Evolutionary conservation across 345 rosid genomes (phyloP), one percentile per base, ranked within the genome.

Genomic region (Eucalyptus guilfoylei): DNA sequence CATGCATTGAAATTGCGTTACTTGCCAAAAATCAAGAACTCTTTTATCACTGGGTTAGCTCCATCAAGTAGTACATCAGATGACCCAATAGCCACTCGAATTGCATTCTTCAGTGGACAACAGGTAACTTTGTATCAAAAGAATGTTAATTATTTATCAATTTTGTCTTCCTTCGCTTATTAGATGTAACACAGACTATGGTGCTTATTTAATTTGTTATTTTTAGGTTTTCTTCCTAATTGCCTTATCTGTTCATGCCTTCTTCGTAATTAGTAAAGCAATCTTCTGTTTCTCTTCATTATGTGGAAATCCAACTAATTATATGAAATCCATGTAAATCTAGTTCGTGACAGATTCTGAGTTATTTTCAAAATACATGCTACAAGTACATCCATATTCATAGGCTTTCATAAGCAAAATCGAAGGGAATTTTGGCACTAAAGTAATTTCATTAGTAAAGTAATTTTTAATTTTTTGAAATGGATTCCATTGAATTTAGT

Each of bases 1-100:
- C 80, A 0, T 16, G 13, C 1, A 69, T 1, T 69, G 80, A 1
- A 16, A 1, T 16, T 69, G 13, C 1, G 1, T 1, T 0, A 1
- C 7, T 34, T 69, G 3, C 44, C 80, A 34, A 9, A 34, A 4
- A 69, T 34, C 7, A 19, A 34, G 80, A 69, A 34, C 4, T 69
- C 34, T 69, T 16, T 16, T 13, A 1, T 1, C 0, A 1, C 0
- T 1, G 1, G 12, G 7, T 1, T 7, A 3, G 0, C 80, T n/a
- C 37, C 11, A 32, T 67, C 2, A 3, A 32, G 12, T 4, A 8
- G 23, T 1, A 8, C 24, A 67, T 67, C 24, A 32, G 0, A 69
- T 1, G 4, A n/a, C 23, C 23, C 3, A 4, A 24, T 16, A 8
- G 2, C 7, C 24, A 32, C 80, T 32, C 80, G 8, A 67, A 16